Conservation (phyloP, 495 filamentous ascomycete genomes). For the Talaromyces stipitatus region DNA sequence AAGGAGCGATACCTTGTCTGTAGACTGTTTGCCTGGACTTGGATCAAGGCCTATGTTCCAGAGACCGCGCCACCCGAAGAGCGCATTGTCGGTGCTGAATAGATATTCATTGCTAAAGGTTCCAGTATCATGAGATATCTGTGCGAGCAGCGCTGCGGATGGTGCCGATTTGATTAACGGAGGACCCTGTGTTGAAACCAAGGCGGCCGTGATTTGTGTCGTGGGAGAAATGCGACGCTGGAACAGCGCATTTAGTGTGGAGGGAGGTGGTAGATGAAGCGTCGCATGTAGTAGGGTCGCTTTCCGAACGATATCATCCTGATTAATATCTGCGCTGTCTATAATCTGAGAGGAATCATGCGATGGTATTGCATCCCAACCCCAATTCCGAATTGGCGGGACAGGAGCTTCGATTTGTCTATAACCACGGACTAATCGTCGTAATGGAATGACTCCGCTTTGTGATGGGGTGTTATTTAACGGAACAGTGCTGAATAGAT, state of each 20-base stretch:
- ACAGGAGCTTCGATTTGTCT: slow-evolving; percentile 48
- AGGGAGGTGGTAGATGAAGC: slow-evolving; percentile 70
- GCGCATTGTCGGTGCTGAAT: slow-evolving; percentile 83
- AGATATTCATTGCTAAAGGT: slow-evolving; percentile 88
- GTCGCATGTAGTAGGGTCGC: slow-evolving; percentile 80
- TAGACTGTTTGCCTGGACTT: slow-evolving; percentile 15
- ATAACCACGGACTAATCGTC: slow-evolving; percentile 61
- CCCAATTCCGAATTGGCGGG: slow-evolving; percentile 25
- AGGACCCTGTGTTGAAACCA: slow-evolving; percentile 64
- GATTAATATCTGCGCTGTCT: slow-evolving; percentile 10
- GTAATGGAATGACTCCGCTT: slow-evolving; percentile 54
- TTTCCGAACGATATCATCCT: slow-evolving; percentile 25
- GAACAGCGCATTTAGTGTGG: slow-evolving; percentile 81
- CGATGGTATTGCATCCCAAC: slow-evolving; percentile 19
- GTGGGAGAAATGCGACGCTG: slow-evolving; percentile 72
- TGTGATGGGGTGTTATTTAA: slow-evolving; percentile 46
- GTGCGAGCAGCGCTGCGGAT: slow-evolving; percentile 51
- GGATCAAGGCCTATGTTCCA: slow-evolving; percentile 93
- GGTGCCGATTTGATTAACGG: slow-evolving; percentile 36
- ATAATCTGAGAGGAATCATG: slow-evolving; percentile 17
- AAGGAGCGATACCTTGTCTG: slow-evolving; percentile 38
- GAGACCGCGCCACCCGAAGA: slow-evolving; percentile 79
- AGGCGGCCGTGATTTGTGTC: slow-evolving; percentile 69
- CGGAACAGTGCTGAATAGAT: slow-evolving; percentile 78
- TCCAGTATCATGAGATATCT: slow-evolving; percentile 80